phyloP scores from a whole-genome alignment of 257 asterid genomes.

The Mitragyna speciosa region DNA sequence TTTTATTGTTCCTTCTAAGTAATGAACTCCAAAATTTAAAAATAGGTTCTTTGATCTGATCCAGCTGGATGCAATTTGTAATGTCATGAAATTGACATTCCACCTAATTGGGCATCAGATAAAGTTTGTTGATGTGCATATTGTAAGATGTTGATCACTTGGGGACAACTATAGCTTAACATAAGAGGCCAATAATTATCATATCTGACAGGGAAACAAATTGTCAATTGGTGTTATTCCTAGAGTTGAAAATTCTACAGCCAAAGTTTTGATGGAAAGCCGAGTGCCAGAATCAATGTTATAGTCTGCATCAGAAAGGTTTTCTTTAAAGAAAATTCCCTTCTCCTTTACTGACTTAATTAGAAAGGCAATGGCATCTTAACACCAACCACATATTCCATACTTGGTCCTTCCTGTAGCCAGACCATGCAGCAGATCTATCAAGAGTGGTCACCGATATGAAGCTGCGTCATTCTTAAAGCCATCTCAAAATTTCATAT shows the following conservation, averaged over 20 bases:
- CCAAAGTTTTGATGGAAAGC: background rate
- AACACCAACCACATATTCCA: background rate
- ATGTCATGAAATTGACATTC: conserved; percentile 10
- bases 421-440: background rate
- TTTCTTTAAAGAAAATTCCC: conserved; percentile 8
- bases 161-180: background rate
- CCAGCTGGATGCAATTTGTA: conserved; percentile 6
- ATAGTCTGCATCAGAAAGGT: background rate
- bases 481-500: background rate
- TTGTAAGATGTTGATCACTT: background rate
- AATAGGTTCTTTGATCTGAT: background rate
- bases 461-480: background rate
- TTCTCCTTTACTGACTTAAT: background rate
- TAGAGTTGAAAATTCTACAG: background rate
- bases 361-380: background rate
- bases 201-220: conserved; percentile 1
- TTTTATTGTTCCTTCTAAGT: background rate
- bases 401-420: background rate
- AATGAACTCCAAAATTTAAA: background rate
- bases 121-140: background rate
- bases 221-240: background rate
- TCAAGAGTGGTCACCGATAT: background rate
- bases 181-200: conserved; percentile 10
- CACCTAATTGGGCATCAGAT: conserved; percentile 1
- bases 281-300: background rate